These are phyloP conservation scores for Xylaria arbuscula DNA, from an alignment of 2,329 filamentous ascomycete genomes.

Conservation along the genomic window DNA sequence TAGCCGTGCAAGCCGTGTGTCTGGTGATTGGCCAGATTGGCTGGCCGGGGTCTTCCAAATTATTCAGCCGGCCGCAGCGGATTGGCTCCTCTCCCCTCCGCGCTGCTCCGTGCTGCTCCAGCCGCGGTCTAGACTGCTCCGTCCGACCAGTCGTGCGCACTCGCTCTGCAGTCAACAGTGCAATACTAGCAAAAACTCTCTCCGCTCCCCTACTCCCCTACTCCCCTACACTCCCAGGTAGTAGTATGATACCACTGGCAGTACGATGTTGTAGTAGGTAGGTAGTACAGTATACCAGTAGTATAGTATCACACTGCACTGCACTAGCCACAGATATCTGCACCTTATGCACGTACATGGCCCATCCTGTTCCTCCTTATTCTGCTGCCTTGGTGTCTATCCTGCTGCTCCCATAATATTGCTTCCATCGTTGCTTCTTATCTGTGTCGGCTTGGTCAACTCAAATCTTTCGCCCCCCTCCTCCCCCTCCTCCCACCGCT, in stretches of 20 bases:
- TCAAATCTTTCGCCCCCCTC: conserved; percentile 24
- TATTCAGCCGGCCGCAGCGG: conserved; percentile 38
- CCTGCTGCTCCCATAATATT: background rate
- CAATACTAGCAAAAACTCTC: conserved; percentile 2
- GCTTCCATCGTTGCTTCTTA: conserved; percentile 22
- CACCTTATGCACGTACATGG: background rate
- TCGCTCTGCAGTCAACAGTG: conserved; percentile 31
- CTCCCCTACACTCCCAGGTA: too few species aligned
- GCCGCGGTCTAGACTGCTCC: conserved; percentile 36
- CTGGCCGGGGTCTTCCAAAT: conserved; percentile 35
- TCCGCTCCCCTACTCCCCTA: too few species aligned
- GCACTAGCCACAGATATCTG: background rate
- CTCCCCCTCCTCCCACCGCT: background rate
- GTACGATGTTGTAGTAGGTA: too few species aligned
- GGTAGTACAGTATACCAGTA: too few species aligned
- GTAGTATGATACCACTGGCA: too few species aligned
- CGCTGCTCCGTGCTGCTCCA: conserved; percentile 27
- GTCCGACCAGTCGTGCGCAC: conserved; percentile 31
- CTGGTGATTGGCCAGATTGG: conserved; percentile 29
- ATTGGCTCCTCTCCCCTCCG: conserved; percentile 34
- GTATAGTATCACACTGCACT: too few species aligned
- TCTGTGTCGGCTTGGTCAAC: conserved; percentile 29
- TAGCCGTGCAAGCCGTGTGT: conserved; percentile 33
- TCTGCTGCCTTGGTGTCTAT: background rate
- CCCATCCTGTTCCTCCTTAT: background rate